These are phyloP conservation scores for Didymella lethalis DNA, from an alignment of 2,329 filamentous ascomycete species.

Conservation along the genomic window DNA sequence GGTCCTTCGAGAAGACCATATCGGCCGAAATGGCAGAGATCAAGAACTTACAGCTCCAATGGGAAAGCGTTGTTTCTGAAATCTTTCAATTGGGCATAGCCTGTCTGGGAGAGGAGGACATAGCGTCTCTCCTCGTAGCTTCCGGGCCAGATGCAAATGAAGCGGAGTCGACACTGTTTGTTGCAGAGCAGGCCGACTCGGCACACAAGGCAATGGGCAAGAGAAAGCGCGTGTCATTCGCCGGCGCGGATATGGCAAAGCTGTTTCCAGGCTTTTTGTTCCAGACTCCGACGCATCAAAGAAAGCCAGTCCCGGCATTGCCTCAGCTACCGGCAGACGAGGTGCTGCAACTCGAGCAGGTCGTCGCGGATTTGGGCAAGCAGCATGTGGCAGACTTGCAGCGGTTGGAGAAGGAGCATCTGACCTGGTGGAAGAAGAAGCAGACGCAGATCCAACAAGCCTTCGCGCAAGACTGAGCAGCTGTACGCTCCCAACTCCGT, in stretches of 20 bases:
- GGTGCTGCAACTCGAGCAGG: conserved; percentile 26
- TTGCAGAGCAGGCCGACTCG: conserved; percentile 25
- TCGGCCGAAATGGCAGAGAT: conserved; percentile 31
- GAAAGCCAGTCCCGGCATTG: conserved; percentile 8
- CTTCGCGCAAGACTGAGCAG: conserved; percentile 28
- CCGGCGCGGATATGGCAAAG: neutral
- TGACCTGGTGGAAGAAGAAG: conserved; percentile 40
- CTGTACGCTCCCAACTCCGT: neutral
- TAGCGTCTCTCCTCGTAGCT: conserved; percentile 31
- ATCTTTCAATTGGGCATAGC: conserved; percentile 40
- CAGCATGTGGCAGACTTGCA: conserved; percentile 31
- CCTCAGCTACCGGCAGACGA: conserved; percentile 25
- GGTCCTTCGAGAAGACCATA: conserved; percentile 32
- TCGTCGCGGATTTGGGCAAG: conserved; percentile 30
- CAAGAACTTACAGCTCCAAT: conserved; percentile 32
- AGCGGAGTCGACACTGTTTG: conserved; percentile 28
- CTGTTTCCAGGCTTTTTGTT: conserved; percentile 33
- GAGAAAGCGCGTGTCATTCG: conserved; percentile 40
- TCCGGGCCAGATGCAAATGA: neutral
- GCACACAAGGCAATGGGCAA: neutral
- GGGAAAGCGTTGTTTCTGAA: conserved; percentile 40
- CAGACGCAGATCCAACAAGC: conserved; percentile 25
- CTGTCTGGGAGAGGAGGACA: conserved; percentile 34
- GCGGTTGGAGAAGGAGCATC: conserved; percentile 33
- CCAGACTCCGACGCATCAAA: conserved; percentile 17